Evolutionary conservation across 192 early-diverging fungal species (phyloP).

Genomic region (Gigaspora rosea): DNA sequence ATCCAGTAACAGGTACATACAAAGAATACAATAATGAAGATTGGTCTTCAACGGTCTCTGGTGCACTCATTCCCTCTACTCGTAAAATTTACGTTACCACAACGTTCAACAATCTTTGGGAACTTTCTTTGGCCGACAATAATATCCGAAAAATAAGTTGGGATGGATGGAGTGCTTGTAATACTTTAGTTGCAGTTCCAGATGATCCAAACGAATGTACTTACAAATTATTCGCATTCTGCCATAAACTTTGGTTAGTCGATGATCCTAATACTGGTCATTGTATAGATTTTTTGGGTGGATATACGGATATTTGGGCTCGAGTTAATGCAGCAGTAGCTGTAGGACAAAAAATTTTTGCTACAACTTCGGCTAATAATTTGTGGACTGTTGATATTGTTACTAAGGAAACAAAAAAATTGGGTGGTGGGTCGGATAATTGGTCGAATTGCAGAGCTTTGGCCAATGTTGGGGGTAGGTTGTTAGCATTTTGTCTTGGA

Average conservation of each 20-base stretch:
- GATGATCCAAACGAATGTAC: neutral
- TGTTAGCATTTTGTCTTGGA: conserved; percentile 30
- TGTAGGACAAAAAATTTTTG: conserved; percentile 17
- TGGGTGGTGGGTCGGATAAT: conserved; percentile 31
- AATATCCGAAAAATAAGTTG: conserved; percentile 21
- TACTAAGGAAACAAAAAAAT: conserved; percentile 9
- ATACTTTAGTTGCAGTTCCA: conserved; percentile 26
- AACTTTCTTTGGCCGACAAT: conserved; percentile 7
- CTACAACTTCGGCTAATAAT: conserved; percentile 34
- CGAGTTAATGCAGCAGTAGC: conserved; percentile 27
- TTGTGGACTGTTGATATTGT: conserved; percentile 30
- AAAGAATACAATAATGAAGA: conserved; percentile 17
- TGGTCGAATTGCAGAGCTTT: conserved; percentile 30
- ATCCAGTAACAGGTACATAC: conserved; percentile 7
- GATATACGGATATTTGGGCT: conserved; percentile 28
- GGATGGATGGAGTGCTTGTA: conserved; percentile 32
- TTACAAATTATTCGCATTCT: conserved; percentile 32
- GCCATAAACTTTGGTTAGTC: conserved; percentile 34
- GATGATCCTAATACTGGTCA: conserved; percentile 30
- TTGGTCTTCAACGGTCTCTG: conserved; percentile 17
- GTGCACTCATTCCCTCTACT: conserved; percentile 13
- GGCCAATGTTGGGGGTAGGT: neutral
- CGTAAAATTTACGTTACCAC: conserved; percentile 25
- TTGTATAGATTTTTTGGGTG: conserved; percentile 28
- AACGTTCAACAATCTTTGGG: conserved; percentile 34